Evolutionary conservation across 2,329 filamentous ascomycete species (phyloP).

Genomic region (Microdochium paspali): DNA sequence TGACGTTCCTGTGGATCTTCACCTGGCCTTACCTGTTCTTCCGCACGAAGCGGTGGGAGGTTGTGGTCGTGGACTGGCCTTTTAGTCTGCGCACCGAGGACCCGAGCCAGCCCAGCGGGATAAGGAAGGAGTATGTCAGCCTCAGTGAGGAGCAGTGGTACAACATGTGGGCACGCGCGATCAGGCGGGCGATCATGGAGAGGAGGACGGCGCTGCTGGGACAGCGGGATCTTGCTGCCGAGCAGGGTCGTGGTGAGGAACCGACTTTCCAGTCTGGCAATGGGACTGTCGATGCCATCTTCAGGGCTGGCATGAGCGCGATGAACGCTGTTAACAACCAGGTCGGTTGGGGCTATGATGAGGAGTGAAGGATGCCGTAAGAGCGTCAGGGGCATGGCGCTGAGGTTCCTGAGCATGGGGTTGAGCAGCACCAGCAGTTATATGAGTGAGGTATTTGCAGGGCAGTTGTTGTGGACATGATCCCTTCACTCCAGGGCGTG

Average conservation of each 20-base stretch:
- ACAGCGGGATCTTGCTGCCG: conserved; percentile 43
- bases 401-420: too few relatives aligned
- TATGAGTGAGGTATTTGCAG: too few relatives aligned
- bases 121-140: conserved; percentile 36
- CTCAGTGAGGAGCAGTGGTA: conserved; percentile 52
- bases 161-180: conserved; percentile 50
- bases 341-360: conserved; percentile 37
- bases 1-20: conserved; percentile 60
- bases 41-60: conserved; percentile 57
- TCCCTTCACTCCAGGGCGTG: too few relatives aligned
- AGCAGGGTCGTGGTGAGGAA: conserved; percentile 28
- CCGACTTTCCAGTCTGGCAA: conserved; percentile 27
- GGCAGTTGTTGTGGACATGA: too few relatives aligned
- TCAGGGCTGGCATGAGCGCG: conserved; percentile 38
- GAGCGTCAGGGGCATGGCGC: too few relatives aligned
- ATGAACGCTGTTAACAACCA: conserved; percentile 44
- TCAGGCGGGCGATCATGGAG: conserved; percentile 49
- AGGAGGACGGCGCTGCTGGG: conserved; percentile 45
- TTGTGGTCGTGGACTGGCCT: conserved; percentile 51
- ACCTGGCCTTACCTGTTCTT: conserved; percentile 63
- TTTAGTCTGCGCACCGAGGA: conserved; percentile 29
- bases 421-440: too few relatives aligned
- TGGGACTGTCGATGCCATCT: conserved; percentile 27
- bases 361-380: neutral
- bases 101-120: neutral